Evolutionary conservation across 1,284 basidiomycete species (phyloP), one percentile per base, ranked within the genome.

Genomic region (Ustilago loliicola): DNA sequence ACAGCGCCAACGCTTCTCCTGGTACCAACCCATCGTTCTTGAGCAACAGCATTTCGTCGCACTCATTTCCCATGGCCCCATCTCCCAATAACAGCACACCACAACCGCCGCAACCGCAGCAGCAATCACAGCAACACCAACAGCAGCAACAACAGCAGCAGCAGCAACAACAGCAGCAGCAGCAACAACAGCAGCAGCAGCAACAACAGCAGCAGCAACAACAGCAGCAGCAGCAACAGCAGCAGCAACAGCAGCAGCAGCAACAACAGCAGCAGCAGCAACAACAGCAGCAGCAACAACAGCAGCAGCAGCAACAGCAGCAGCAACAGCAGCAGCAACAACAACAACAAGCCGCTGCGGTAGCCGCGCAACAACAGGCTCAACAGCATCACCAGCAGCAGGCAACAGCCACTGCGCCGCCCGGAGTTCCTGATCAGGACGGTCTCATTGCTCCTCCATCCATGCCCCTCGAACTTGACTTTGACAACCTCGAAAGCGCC

Each of bases 401-500:
- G 17, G 21, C 63, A 27, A 55, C 38, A 53, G 47, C 51, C 8
- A 66, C 58, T 11, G 74, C 55, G 1, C 74, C 74, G 13, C 74
- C 74, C 8, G 74, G 74, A 15, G 66, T 77, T 1, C 66, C 74
- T 6, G 74, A 71, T 56, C 32, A 50, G 1, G 76, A 74, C 1
- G 72, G 67, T 9, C 56, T 74, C 38, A 72, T 78, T 42, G 64
- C 72, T 30, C 76, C 76, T 19, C 76, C 76, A 1, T 77, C 75
- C 30, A 77, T 77, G 75, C 75, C 75, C 25, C 71, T 77, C 50
- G 75, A 77, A 38, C 64, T 77, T 36, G 75, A 77, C 54, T 77
- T 77, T 59, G 75, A 77, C 64, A 77, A 73, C 15, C 75, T 77
- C 54, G 75, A 77, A 40, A 67, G 61, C 40, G 75, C 75, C 27